Percentiles rank a stretch among this genome's conserved stretches.
These are phyloP conservation scores for Hortiboletus flavorubellus DNA, from an alignment of 768 basidiomycete genomes.

Conservation along the genomic window DNA sequence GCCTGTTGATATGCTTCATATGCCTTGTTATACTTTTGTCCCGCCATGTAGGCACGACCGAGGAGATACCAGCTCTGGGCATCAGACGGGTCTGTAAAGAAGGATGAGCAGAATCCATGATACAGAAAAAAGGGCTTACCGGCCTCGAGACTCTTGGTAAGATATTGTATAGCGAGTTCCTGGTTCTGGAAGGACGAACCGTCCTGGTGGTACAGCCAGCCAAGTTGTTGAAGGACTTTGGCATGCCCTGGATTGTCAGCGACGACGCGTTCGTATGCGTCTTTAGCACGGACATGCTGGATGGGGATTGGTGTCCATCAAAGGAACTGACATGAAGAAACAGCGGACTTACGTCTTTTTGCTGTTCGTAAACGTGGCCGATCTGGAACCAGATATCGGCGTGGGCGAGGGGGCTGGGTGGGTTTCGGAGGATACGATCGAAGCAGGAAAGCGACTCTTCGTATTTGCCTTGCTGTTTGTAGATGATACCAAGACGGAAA, in stretches of 20 bases:
- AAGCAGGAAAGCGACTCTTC: constrained; percentile 87
- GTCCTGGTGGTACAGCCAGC: constrained; percentile 96
- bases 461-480: constrained; percentile 98
- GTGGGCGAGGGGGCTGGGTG: constrained; percentile 92
- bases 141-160: constrained; percentile 93
- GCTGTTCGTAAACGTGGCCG: constrained; percentile 97
- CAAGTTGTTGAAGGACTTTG: constrained; percentile 96
- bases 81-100: constrained; percentile 76
- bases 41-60: constrained; percentile 97
- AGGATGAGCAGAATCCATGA: neutral
- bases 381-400: constrained; percentile 99
- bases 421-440: constrained; percentile 93
- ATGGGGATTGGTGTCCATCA: constrained; percentile 12
- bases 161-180: constrained; percentile 87
- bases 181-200: constrained; percentile 95
- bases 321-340: neutral
- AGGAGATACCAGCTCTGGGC: constrained; percentile 99
- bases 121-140: constrained; percentile 48
- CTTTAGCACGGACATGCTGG: constrained; percentile 86
- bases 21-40: constrained; percentile 98
- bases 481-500: constrained; percentile 97
- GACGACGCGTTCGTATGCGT: constrained; percentile 95
- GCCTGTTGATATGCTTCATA: constrained; percentile 99
- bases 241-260: constrained; percentile 91
- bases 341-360: constrained; percentile 73